Percentiles rank a stretch among this genome's conserved stretches.
These are phyloP conservation scores for Potentilla sterilis DNA, from an alignment of 306 rosid species.

Conservation along the genomic window DNA sequence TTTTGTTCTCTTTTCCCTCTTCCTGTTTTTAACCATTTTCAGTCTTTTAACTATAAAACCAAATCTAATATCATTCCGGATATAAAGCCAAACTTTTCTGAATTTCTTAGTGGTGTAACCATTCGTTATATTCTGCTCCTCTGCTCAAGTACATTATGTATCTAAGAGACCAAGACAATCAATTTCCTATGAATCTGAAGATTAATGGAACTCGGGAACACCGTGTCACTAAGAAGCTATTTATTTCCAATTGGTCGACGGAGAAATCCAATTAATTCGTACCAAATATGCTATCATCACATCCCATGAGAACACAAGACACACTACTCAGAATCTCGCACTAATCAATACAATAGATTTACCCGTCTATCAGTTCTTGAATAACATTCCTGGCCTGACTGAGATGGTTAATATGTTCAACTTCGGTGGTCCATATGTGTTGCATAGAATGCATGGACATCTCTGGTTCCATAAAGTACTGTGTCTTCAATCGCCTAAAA, in stretches of 20 bases:
- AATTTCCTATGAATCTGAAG: no score
- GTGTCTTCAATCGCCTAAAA: conserved; percentile 38
- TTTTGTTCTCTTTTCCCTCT: no score
- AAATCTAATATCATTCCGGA: no score
- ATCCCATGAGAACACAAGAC: not conserved
- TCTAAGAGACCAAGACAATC: no score
- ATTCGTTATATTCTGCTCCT: no score
- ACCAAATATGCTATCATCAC: not conserved
- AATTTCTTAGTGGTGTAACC: no score
- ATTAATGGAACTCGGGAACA: no score
- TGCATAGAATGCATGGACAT: conserved; percentile 33
- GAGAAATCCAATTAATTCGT: not conserved
- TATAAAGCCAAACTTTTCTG: no score
- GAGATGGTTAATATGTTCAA: conserved; percentile 36
- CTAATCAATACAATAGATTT: conserved; percentile 15
- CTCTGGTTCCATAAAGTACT: conserved; percentile 40
- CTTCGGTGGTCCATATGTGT: conserved; percentile 63
- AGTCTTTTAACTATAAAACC: no score
- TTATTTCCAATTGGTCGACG: not conserved
- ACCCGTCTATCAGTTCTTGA: conserved; percentile 39
- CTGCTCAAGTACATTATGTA: no score
- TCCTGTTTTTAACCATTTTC: no score
- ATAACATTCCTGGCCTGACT: conserved; percentile 55
- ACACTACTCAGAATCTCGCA: not conserved
- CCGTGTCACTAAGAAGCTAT: not conserved